phyloP scores from a whole-genome alignment of 2,329 filamentous ascomycete genomes.

The Penicillium sp. region DNA sequence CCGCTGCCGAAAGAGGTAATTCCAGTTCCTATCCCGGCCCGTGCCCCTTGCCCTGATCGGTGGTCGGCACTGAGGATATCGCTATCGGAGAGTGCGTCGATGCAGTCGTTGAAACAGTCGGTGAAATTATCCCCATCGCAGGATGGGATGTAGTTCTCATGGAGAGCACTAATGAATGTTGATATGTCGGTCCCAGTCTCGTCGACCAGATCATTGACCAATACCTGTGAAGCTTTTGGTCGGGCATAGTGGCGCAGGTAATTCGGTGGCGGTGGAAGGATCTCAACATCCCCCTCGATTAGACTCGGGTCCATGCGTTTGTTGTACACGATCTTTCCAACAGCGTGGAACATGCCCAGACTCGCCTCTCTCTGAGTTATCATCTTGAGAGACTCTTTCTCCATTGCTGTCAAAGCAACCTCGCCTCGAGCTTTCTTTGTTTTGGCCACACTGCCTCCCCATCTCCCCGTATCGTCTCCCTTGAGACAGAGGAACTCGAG shows the following conservation, averaged over 20 bases:
- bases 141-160: conserved; percentile 90
- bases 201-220: conserved; percentile 76
- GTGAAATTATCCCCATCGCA: conserved; percentile 68
- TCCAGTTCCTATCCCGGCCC: conserved; percentile 58
- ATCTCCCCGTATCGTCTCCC: conserved; percentile 70
- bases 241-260: conserved; percentile 59
- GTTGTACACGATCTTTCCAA: conserved; percentile 95
- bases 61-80: conserved; percentile 75
- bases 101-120: conserved; percentile 79
- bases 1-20: conserved; percentile 49
- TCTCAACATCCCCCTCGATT: conserved; percentile 37
- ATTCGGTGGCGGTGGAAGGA: conserved; percentile 58
- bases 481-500: conserved; percentile 89
- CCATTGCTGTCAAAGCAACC: conserved; percentile 65
- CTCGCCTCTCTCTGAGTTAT: conserved; percentile 86
- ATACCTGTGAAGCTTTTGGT: conserved; percentile 64
- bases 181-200: conserved; percentile 90
- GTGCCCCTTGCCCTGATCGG: conserved; percentile 26
- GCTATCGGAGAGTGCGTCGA: conserved; percentile 81
- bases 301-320: conserved; percentile 66
- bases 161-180: conserved; percentile 84
- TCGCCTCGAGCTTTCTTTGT: conserved; percentile 58
- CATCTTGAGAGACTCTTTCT: conserved; percentile 74
- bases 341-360: conserved; percentile 91
- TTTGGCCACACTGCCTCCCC: conserved; percentile 74